Evolutionary conservation across 2,329 filamentous ascomycete species (phyloP).

Genomic region (Fusarium sulawesiense): DNA sequence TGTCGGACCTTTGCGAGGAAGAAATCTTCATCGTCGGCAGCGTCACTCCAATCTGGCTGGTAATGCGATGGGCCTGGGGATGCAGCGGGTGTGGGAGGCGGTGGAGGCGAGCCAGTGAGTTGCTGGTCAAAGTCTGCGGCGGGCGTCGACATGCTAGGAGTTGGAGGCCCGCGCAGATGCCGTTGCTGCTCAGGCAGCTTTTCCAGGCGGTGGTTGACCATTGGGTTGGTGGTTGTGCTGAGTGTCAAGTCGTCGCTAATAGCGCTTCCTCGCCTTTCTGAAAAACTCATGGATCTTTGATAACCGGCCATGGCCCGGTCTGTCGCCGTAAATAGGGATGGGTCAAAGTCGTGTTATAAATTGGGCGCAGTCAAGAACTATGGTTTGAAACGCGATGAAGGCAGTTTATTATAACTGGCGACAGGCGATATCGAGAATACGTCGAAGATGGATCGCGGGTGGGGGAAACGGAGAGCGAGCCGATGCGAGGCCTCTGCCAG

Average conservation of each 20-base stretch:
- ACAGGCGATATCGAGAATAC: slow-evolving; percentile 38
- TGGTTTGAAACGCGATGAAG: slow-evolving; percentile 28
- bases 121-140: slow-evolving; percentile 72
- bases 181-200: slow-evolving; percentile 58
- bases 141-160: slow-evolving; percentile 74
- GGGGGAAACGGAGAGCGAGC: slow-evolving; percentile 32
- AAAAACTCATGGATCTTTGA: slow-evolving; percentile 67
- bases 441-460: slow-evolving; percentile 32
- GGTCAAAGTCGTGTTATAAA: slow-evolving; percentile 11
- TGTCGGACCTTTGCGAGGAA: slow-evolving; percentile 82
- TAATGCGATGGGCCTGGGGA: slow-evolving; percentile 71
- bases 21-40: slow-evolving; percentile 83
- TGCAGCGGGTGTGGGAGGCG: slow-evolving; percentile 73
- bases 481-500: slow-evolving; percentile 34
- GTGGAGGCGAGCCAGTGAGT: slow-evolving; percentile 70
- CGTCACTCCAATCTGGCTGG: slow-evolving; percentile 79
- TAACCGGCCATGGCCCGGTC: slow-evolving; percentile 51
- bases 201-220: slow-evolving; percentile 61
- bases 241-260: slow-evolving; percentile 69
- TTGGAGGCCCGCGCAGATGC: slow-evolving; percentile 68
- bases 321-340: slow-evolving; percentile 28
- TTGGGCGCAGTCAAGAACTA: slow-evolving; percentile 10
- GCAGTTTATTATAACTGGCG: slow-evolving; percentile 17
- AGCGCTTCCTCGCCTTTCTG: slow-evolving; percentile 69
- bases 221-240: slow-evolving; percentile 59